phyloP scores from a whole-genome alignment of 176 grass and related monocot genomes.

The Avena insularis region DNA sequence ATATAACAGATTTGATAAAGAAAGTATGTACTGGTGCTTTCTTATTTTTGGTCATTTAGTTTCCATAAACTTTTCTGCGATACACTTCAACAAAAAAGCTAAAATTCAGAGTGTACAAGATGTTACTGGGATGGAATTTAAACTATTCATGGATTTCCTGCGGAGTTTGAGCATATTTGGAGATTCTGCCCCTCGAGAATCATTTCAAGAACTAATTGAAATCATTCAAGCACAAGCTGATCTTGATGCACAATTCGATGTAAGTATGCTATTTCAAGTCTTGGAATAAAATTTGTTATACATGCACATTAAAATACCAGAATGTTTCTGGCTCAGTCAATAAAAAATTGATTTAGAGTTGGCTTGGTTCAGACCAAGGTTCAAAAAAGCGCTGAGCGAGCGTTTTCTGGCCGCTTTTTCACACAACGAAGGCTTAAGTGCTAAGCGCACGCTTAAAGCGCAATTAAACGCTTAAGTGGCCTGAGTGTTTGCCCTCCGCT shows the following conservation, averaged over 20 bases:
- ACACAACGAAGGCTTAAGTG: too few relatives aligned
- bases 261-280: slow-evolving; percentile 51
- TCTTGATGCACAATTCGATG: slow-evolving; percentile 89
- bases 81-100: slow-evolving; percentile 18
- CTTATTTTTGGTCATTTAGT: slow-evolving; percentile 23
- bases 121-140: slow-evolving; percentile 93
- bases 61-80: slow-evolving; percentile 28
- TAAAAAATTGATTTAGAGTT: not conserved
- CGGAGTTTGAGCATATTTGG: slow-evolving; percentile 97
- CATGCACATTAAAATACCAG: slow-evolving; percentile 14
- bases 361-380: not conserved
- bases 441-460: too few relatives aligned
- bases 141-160: slow-evolving; percentile 97
- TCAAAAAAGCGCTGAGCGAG: too few relatives aligned
- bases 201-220: slow-evolving; percentile 95
- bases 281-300: slow-evolving; percentile 35
- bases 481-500: too few relatives aligned
- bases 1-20: slow-evolving; percentile 95
- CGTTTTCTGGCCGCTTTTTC: too few relatives aligned
- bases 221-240: slow-evolving; percentile 99
- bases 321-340: not conserved
- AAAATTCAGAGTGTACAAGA: slow-evolving; percentile 90
- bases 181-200: slow-evolving; percentile 74
- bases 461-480: too few relatives aligned
- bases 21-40: slow-evolving; percentile 60